Base-by-base conservation (phyloP, 306 rosid species). In the Heteromeles arbutifolia region DNA sequence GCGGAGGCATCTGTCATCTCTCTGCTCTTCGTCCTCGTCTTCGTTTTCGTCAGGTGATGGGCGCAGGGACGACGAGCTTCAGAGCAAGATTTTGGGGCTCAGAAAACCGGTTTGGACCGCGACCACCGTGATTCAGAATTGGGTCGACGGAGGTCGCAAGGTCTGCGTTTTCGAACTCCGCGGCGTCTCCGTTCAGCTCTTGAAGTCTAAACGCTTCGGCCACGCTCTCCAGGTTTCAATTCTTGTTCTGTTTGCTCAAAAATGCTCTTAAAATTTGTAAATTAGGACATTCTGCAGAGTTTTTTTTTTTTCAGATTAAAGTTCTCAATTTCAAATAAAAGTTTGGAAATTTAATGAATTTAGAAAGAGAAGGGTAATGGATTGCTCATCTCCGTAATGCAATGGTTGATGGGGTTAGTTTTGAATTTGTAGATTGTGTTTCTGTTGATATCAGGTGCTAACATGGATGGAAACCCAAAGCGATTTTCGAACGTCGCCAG, bases 181-280 rank as follows among this genome's bases (percentile, higher is more conserved):
- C 54, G 63, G 77, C 77, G 72, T 83, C 74, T 50, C 78, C 77
- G 70, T 73, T 43, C 79, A 72, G 41, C 89, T 91, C 15, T 50
- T 84, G 68, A 84, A 82, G 72, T 81, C 83, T n/a, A 90, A 86
- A 56, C 90, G 92, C 80, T 82, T 83, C 68, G 62, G 73, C 24
- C 88, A 86, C 72, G 93, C 94, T 6, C 88, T 87, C 1, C 81
- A 93, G 98, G 97, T 90, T 53, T 68, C 62, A 10, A 10, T 63
- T 78, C 67, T 41, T 8, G 25, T 28, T 29, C 19, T 29, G 25
- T 64, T 18, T 8, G 44, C 41, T 31, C 3, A 25, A 64, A 64
- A 64, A 64, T 64, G 11, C 8, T n/a, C 44, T 18, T 64, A 8
- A 31, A 8, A 2, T 18, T 8, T 31, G 61, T 8, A 41, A 14